phyloP scores from a whole-genome alignment of 371 early-diverging fungal genomes.

The Blakeslea trispora region DNA sequence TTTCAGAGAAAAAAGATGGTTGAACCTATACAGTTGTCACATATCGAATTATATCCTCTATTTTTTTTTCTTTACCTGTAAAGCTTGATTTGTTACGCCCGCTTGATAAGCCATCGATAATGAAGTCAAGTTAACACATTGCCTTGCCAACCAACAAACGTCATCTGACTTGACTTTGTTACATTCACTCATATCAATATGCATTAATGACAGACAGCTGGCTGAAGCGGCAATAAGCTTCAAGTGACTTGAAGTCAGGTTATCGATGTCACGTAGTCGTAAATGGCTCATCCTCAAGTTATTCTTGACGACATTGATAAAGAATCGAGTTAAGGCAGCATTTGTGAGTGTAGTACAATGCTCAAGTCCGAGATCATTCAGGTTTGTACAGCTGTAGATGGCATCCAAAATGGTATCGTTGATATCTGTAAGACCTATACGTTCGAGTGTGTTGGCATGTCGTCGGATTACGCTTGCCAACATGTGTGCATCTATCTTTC shows the following conservation, averaged over 20 bases:
- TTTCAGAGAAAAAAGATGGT: too few species aligned
- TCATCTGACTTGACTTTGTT: constrained; percentile 29
- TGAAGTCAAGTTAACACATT: constrained; percentile 26
- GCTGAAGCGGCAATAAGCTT: constrained; percentile 14
- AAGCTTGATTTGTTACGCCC: constrained; percentile 37
- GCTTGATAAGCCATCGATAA: constrained; percentile 40
- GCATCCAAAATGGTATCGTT: constrained; percentile 35
- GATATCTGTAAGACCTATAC: constrained; percentile 43
- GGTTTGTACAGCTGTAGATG: constrained; percentile 26
- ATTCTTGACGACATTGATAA: constrained; percentile 1
- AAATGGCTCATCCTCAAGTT: constrained; percentile 22
- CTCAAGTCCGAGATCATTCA: constrained; percentile 42
- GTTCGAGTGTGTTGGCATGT: constrained; percentile 30
- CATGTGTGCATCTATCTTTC: constrained; percentile 34
- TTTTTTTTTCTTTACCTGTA: constrained; percentile 26
- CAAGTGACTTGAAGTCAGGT: constrained; percentile 35
- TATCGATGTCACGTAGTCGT: constrained; percentile 43
- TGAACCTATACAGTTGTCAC: too few species aligned
- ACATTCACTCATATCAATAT: constrained; percentile 48
- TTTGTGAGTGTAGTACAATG: constrained; percentile 33
- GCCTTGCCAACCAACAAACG: constrained; percentile 26
- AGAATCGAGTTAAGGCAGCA: constrained; percentile 28
- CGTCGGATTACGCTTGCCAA: constrained; percentile 34
- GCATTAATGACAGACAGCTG: constrained; percentile 17
- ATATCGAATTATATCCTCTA: too few species aligned